phyloP scores from a whole-genome alignment of 345 rosid species.

The Lumnitzera racemosa region DNA sequence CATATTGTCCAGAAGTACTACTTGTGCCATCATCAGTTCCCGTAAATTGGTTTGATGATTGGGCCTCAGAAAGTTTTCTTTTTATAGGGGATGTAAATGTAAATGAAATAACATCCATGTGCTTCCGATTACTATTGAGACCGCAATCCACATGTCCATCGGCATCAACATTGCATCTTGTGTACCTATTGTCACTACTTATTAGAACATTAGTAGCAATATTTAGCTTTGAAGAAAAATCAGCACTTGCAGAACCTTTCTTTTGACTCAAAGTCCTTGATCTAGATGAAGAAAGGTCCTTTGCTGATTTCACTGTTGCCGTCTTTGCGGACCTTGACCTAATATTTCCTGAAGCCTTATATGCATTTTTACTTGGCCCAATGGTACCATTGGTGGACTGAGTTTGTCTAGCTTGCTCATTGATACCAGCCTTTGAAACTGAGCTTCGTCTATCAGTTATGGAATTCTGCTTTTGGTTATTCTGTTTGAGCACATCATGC shows the following conservation, averaged over 20 bases:
- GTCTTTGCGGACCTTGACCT: constrained; percentile 31
- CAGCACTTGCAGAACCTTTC: constrained; percentile 31
- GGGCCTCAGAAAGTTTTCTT: constrained; percentile 26
- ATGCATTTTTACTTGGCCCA: constrained; percentile 28
- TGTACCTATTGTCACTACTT: constrained; percentile 26
- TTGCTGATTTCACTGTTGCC: constrained; percentile 16
- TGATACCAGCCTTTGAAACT: constrained; percentile 23
- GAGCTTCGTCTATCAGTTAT: constrained; percentile 22
- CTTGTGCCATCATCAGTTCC: constrained; percentile 19
- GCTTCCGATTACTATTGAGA: constrained; percentile 27
- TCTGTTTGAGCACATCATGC: constrained; percentile 43
- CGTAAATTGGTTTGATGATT: constrained; percentile 18
- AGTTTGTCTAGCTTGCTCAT: constrained; percentile 28
- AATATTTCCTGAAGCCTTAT: constrained; percentile 27
- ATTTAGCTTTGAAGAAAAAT: constrained; percentile 18
- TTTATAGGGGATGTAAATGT: constrained; percentile 74
- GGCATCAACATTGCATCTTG: constrained; percentile 33
- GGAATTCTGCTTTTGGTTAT: constrained; percentile 70
- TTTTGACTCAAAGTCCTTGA: constrained; percentile 30
- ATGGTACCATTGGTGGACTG: constrained; percentile 24
- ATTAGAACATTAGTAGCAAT: constrained; percentile 24
- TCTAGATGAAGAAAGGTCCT: constrained; percentile 32
- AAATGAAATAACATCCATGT: constrained; percentile 78
- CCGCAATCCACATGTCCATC: constrained; percentile 25
- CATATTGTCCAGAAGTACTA: constrained; percentile 14